These are phyloP conservation scores for Combretum micranthum DNA, from an alignment of 345 rosid species.

Conservation along the genomic window DNA sequence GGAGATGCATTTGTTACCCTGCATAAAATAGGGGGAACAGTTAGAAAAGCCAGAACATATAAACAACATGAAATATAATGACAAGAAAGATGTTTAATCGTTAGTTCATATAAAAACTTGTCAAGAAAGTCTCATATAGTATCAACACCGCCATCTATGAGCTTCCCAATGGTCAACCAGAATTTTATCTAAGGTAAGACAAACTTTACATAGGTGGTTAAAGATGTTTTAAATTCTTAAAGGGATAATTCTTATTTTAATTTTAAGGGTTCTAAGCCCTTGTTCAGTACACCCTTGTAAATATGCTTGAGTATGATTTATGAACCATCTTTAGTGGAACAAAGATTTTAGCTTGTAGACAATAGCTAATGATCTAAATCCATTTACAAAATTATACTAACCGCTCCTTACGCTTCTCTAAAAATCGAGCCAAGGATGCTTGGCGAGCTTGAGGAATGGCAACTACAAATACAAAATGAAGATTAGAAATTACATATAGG, in stretches of 20 bases:
- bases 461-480: conserved; percentile 6
- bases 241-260: too few species aligned
- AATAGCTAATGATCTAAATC: background rate
- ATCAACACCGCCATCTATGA: too few species aligned
- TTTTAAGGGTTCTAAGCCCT: too few species aligned
- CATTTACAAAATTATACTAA: conserved; percentile 9
- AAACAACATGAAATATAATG: background rate
- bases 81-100: too few species aligned
- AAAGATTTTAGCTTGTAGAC: background rate
- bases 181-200: too few species aligned
- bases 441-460: conserved; percentile 82
- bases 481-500: background rate
- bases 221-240: too few species aligned
- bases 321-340: background rate
- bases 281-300: too few species aligned
- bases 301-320: too few species aligned
- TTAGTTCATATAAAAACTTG: too few species aligned
- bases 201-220: too few species aligned
- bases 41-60: background rate
- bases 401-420: conserved; percentile 99
- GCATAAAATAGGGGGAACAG: background rate
- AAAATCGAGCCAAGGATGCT: conserved; percentile 92
- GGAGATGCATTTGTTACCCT: conserved; percentile 59
- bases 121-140: too few species aligned
- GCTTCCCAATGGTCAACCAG: too few species aligned